Percentiles rank a stretch among this genome's conserved stretches.
These are phyloP conservation scores for Mangifera indica DNA, from an alignment of 345 rosid genomes.

Conservation along the genomic window DNA sequence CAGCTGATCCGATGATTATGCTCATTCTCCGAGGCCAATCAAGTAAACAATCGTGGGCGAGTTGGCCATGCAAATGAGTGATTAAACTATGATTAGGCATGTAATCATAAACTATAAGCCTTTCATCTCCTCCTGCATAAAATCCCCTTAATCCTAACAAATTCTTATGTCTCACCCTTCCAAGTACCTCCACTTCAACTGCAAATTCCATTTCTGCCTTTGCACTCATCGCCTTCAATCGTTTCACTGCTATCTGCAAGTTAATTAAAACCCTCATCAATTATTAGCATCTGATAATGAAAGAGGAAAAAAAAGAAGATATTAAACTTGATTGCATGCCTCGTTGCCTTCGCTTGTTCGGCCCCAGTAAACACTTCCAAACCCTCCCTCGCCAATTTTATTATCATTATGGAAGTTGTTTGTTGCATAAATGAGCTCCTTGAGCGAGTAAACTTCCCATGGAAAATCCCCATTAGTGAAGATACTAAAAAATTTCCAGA, in stretches of 20 bases:
- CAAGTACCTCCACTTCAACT: slow-evolving; percentile 70
- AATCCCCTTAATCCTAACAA: slow-evolving; percentile 63
- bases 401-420: slow-evolving; percentile 61
- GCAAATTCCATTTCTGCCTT: slow-evolving; percentile 79
- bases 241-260: slow-evolving; percentile 61
- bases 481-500: slow-evolving; percentile 14
- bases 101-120: slow-evolving; percentile 69
- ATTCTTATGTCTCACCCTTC: slow-evolving; percentile 65
- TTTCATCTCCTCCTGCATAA: slow-evolving; percentile 62
- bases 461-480: slow-evolving; percentile 42
- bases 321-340: slow-evolving; percentile 45
- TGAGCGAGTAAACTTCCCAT: slow-evolving; percentile 54
- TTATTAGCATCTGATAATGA: too few species aligned
- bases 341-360: slow-evolving; percentile 60
- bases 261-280: neutral
- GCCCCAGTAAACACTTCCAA: slow-evolving; percentile 71
- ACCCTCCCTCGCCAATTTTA: slow-evolving; percentile 75
- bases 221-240: slow-evolving; percentile 62
- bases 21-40: slow-evolving; percentile 59
- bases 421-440: slow-evolving; percentile 60
- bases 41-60: slow-evolving; percentile 51
- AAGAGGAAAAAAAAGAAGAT: too few species aligned
- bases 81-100: slow-evolving; percentile 68
- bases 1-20: slow-evolving; percentile 58
- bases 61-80: slow-evolving; percentile 66